Evolutionary conservation across 2,329 filamentous ascomycete genomes (phyloP).

Genomic region (Aspergillus tanneri): DNA sequence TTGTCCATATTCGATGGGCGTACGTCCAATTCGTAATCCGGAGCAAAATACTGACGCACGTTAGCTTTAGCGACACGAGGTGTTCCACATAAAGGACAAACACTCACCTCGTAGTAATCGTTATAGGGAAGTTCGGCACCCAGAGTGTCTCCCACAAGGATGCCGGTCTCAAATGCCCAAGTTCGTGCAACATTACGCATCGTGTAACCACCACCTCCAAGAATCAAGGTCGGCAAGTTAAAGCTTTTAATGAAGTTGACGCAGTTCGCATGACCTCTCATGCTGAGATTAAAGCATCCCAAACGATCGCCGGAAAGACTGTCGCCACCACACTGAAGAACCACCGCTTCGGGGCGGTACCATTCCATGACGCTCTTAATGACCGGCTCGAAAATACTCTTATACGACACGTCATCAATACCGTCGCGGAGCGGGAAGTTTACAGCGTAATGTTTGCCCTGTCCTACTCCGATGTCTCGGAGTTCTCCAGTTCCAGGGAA

Average conservation of each 20-base stretch:
- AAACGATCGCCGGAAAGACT: constrained; percentile 66
- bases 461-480: constrained; percentile 66
- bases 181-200: constrained; percentile 65
- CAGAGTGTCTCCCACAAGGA: constrained; percentile 81
- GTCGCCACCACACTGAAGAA: constrained; percentile 68
- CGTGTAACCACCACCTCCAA: constrained; percentile 68
- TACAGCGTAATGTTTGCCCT: constrained; percentile 66
- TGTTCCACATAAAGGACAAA: too few species aligned
- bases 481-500: constrained; percentile 70
- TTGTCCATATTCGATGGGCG: constrained; percentile 72
- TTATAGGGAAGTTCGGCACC: constrained; percentile 85
- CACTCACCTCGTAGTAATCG: constrained; percentile 76
- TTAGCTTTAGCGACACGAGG: too few species aligned
- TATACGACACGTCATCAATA: constrained; percentile 67
- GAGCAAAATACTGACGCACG: constrained; percentile 60
- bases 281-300: constrained; percentile 69
- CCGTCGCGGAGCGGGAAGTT: constrained; percentile 70
- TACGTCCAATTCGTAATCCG: constrained; percentile 68
- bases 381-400: constrained; percentile 66
- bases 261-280: constrained; percentile 69
- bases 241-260: constrained; percentile 69
- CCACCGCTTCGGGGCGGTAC: constrained; percentile 66
- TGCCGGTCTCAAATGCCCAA: constrained; percentile 69
- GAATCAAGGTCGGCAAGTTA: constrained; percentile 62
- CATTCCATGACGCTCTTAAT: constrained; percentile 68